A percentile compares a stretch with the other conserved stretches of the same genome.
Evolutionary conservation across 192 early-diverging fungal species (phyloP).

Genomic region (Piromyces sp.): DNA sequence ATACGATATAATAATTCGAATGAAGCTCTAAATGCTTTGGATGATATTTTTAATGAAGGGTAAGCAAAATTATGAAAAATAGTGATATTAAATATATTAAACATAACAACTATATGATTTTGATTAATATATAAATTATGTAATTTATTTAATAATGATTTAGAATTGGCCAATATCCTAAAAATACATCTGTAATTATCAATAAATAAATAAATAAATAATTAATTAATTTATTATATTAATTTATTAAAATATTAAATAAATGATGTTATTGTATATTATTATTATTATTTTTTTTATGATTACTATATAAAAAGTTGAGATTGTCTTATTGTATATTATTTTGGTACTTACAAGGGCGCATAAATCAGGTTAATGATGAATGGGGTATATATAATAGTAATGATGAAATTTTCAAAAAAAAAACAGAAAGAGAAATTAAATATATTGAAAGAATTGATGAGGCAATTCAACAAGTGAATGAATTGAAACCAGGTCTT

Average conservation of each 20-base stretch:
- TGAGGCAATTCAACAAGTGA: background rate
- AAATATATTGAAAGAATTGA: background rate
- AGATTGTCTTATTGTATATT: background rate
- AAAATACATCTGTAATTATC: background rate
- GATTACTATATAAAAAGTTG: too few species aligned
- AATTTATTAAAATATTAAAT: too few species aligned
- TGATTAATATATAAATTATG: too few species aligned
- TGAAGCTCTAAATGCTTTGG: background rate
- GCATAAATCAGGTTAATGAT: background rate
- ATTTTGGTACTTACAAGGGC: background rate
- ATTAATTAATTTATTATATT: too few species aligned
- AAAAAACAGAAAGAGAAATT: background rate
- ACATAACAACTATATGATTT: too few species aligned
- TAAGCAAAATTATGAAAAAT: too few species aligned
- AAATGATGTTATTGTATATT: too few species aligned
- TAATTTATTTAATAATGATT: too few species aligned
- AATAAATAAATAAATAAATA: too few species aligned
- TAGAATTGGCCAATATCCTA: background rate
- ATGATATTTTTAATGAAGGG: background rate
- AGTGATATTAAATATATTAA: too few species aligned
- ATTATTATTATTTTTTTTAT: too few species aligned
- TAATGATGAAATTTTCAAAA: background rate
- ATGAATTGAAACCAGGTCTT: background rate
- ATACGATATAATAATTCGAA: background rate
- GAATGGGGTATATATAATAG: background rate